Evolutionary conservation across 2,329 filamentous ascomycete species (phyloP).

Genomic region (Ophiostoma fasciatum): DNA sequence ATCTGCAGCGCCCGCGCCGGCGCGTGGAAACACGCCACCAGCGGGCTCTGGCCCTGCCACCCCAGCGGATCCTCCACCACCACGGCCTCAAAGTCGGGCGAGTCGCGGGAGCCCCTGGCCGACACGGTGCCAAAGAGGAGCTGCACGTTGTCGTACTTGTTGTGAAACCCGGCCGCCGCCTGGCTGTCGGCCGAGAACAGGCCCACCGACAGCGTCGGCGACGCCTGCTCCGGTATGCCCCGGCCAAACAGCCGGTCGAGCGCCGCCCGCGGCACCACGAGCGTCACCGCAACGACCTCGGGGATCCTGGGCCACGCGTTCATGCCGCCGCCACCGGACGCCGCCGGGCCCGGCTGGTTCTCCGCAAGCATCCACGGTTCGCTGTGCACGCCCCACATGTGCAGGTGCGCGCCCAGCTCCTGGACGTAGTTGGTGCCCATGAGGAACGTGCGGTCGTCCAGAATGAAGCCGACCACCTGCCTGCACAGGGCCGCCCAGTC

Average conservation of each 20-base stretch:
- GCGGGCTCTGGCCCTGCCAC: slow-evolving; percentile 23
- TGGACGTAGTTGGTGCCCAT: slow-evolving; percentile 20
- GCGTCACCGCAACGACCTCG: slow-evolving; percentile 21
- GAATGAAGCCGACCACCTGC: slow-evolving; percentile 17
- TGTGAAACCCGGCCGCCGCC: slow-evolving; percentile 15
- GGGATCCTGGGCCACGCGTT: slow-evolving; percentile 24
- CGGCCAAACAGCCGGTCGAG: slow-evolving; percentile 17
- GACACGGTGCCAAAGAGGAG: slow-evolving; percentile 25
- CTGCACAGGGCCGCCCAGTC: slow-evolving; percentile 23
- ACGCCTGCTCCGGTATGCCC: background rate
- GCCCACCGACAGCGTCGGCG: background rate
- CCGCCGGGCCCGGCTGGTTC: too few relatives aligned
- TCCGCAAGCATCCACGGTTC: slow-evolving; percentile 16
- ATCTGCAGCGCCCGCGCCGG: slow-evolving; percentile 21
- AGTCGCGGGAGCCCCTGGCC: slow-evolving; percentile 12
- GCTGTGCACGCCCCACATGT: slow-evolving; percentile 20
- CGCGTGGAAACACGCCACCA: slow-evolving; percentile 28
- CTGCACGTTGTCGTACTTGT: slow-evolving; percentile 25
- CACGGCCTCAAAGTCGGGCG: slow-evolving; percentile 19
- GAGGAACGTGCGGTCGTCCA: slow-evolving; percentile 16
- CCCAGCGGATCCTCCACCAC: slow-evolving; percentile 21
- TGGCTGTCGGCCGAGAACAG: background rate
- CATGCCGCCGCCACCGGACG: slow-evolving; percentile 15
- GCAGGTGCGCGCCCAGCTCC: slow-evolving; percentile 22
- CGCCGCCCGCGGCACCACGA: slow-evolving; percentile 19